phyloP scores from a whole-genome alignment of 2,329 filamentous ascomycete genomes.

The Arthrobotrys iridis region DNA sequence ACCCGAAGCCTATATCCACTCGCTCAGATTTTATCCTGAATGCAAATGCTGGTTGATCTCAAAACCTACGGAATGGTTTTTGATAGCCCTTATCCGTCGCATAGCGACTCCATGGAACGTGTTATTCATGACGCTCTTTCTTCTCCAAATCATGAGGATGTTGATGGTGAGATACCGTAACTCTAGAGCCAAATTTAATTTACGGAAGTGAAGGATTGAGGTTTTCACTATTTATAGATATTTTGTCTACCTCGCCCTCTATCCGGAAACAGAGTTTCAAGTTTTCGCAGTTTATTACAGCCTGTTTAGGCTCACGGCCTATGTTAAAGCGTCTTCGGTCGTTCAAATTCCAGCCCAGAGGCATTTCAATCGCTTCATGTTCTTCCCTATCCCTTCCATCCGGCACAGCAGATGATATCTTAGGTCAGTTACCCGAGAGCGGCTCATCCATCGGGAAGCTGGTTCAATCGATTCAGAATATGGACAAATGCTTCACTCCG shows the following conservation, averaged over 20 bases:
- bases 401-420: conserved; percentile 12
- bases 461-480: conserved; percentile 23
- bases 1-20: too few species aligned
- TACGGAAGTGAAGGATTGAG: not conserved
- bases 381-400: conserved; percentile 27
- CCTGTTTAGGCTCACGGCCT: conserved; percentile 34
- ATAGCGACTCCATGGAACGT: conserved; percentile 43
- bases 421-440: conserved; percentile 28
- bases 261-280: conserved; percentile 4
- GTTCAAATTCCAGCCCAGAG: conserved; percentile 14
- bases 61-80: conserved; percentile 21
- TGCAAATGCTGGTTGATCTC: not conserved
- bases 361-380: not conserved
- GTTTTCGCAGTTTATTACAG: conserved; percentile 11
- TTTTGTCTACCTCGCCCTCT: not conserved
- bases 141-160: conserved; percentile 24
- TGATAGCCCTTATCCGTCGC: conserved; percentile 36
- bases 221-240: not conserved
- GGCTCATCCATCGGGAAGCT: conserved; percentile 11
- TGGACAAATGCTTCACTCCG: conserved; percentile 19
- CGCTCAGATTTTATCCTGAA: too few species aligned
- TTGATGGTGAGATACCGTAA: conserved; percentile 16
- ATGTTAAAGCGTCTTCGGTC: conserved; percentile 29
- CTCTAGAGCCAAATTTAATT: not conserved
- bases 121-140: conserved; percentile 41